Evolutionary conservation across 106 monocot genomes (phyloP).

Genomic region (Chionographis japonica): DNA sequence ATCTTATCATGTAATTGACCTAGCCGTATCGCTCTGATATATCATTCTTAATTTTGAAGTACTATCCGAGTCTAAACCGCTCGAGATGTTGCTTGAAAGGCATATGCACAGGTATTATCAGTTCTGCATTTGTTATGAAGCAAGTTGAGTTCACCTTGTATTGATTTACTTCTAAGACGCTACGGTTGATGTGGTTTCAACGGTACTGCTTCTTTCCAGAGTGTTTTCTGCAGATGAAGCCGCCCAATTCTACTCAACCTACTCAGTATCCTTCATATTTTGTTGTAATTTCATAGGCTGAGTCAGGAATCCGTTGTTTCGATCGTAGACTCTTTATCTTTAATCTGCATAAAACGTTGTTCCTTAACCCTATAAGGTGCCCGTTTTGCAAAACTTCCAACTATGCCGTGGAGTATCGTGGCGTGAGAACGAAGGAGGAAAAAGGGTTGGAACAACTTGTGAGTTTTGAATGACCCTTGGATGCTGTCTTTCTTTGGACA

Average conservation of each 20-base stretch:
- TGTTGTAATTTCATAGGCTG: neutral
- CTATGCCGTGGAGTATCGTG: constrained; percentile 84
- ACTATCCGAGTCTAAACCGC: constrained; percentile 92
- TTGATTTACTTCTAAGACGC: no score
- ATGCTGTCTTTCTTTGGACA: no score
- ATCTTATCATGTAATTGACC: neutral
- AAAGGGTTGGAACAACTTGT: constrained; percentile 83
- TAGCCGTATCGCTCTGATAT: neutral
- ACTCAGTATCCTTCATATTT: constrained; percentile 77
- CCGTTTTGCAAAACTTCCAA: constrained; percentile 91
- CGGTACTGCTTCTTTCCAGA: constrained; percentile 33
- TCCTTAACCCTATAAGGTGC: constrained; percentile 59
- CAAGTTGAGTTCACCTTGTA: neutral
- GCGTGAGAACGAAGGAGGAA: constrained; percentile 78
- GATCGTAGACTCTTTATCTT: neutral
- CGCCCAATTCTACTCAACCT: constrained; percentile 58
- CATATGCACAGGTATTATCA: constrained; percentile 77
- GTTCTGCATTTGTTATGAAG: neutral
- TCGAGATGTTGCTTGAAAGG: constrained; percentile 95
- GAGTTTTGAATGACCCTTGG: constrained; percentile 14
- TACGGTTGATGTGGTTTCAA: neutral
- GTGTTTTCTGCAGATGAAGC: constrained; percentile 96
- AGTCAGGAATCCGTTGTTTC: neutral
- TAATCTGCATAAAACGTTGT: neutral
- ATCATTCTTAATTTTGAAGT: constrained; percentile 25